A percentile compares a stretch with the other conserved stretches of the same genome.
phyloP scores from a whole-genome alignment of 306 rosid species.

The Acacia crassicarpa region DNA sequence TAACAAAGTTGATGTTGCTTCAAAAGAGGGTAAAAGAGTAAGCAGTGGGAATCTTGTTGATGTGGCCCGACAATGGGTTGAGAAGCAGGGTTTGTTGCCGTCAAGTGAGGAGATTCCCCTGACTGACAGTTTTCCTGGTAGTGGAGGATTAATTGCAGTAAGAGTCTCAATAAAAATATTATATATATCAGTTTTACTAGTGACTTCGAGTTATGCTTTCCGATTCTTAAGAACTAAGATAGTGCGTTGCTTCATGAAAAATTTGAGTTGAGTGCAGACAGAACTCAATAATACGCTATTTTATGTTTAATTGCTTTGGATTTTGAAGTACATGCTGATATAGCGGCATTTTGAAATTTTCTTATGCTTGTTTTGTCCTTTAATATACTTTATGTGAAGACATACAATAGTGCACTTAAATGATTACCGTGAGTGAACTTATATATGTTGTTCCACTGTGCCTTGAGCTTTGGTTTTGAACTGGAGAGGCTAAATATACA shows the following conservation, averaged over 20 bases:
- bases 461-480: slow-evolving; percentile 7
- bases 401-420: not conserved
- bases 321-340: not conserved
- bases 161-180: slow-evolving; percentile 19
- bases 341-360: not conserved
- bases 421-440: not conserved
- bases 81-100: slow-evolving; percentile 79
- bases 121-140: slow-evolving; percentile 66
- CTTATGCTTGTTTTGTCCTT: not conserved
- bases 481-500: not conserved
- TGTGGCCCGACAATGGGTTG: slow-evolving; percentile 79
- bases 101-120: slow-evolving; percentile 78
- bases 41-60: slow-evolving; percentile 84
- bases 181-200: not conserved
- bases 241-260: not conserved
- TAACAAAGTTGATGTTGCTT: slow-evolving; percentile 70
- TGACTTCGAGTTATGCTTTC: not conserved
- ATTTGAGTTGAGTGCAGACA: not conserved
- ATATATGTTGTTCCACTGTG: not conserved
- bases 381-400: not conserved
- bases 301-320: not conserved
- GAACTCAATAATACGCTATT: not conserved
- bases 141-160: slow-evolving; percentile 69
- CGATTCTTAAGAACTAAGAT: not conserved
- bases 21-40: slow-evolving; percentile 65